These are phyloP conservation scores for Phytophthora boehmeriae DNA, from an alignment of 352 stramenopile genomes.

Conservation along the genomic window DNA sequence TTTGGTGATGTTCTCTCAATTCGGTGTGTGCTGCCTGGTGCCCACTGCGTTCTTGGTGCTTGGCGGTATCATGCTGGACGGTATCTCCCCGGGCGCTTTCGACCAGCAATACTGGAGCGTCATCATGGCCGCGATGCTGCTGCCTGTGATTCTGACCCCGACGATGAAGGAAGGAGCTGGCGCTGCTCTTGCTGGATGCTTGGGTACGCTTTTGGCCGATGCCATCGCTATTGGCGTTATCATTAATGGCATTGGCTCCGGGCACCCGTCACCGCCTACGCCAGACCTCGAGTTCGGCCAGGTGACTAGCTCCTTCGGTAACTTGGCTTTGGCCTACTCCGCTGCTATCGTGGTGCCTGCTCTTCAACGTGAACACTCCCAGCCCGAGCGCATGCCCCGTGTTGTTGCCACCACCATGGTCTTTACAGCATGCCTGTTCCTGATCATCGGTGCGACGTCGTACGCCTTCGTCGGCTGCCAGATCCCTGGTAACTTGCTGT, in stretches of 20 bases:
- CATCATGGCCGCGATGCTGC: slow-evolving; percentile 56
- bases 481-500: slow-evolving; percentile 68
- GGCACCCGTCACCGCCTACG: slow-evolving; percentile 41
- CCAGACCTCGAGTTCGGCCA: slow-evolving; percentile 57
- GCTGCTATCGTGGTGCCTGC: slow-evolving; percentile 61
- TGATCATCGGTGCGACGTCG: slow-evolving; percentile 50
- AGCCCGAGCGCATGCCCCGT: slow-evolving; percentile 61
- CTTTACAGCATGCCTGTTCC: slow-evolving; percentile 54
- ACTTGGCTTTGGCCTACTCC: slow-evolving; percentile 62
- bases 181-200: slow-evolving; percentile 53
- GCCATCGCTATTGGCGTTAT: slow-evolving; percentile 53
- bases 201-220: slow-evolving; percentile 63
- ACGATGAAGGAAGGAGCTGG: slow-evolving; percentile 66
- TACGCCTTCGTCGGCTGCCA: slow-evolving; percentile 64
- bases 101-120: slow-evolving; percentile 60
- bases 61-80: slow-evolving; percentile 57
- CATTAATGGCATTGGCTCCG: slow-evolving; percentile 43
- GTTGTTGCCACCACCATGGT: slow-evolving; percentile 55
- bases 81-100: slow-evolving; percentile 57
- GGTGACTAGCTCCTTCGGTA: slow-evolving; percentile 60
- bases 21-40: slow-evolving; percentile 62
- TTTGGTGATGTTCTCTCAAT: slow-evolving; percentile 56
- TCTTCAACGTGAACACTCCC: slow-evolving; percentile 67
- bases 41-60: slow-evolving; percentile 67
- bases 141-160: slow-evolving; percentile 61